Evolutionary conservation across 345 rosid species (phyloP).

Genomic region (Viola odorata): DNA sequence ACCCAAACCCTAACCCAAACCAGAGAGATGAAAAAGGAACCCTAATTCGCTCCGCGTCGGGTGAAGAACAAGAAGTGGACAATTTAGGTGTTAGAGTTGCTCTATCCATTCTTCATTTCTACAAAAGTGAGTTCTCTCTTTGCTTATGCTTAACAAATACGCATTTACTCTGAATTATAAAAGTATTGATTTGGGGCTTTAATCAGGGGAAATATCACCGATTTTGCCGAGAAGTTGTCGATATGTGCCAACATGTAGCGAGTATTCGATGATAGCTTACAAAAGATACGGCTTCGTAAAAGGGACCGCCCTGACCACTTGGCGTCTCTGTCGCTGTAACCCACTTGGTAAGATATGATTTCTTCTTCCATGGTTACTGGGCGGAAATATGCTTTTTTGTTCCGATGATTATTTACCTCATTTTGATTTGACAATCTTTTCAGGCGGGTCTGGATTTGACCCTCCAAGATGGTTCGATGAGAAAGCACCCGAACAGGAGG

Average conservation of each 20-base stretch:
- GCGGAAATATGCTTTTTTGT: not conserved
- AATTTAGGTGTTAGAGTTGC: slow-evolving; percentile 78
- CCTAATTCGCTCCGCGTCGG: slow-evolving; percentile 22
- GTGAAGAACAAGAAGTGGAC: slow-evolving; percentile 38
- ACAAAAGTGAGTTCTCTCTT: slow-evolving; percentile 48
- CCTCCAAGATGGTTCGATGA: slow-evolving; percentile 91
- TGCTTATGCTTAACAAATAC: not conserved
- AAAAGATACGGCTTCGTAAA: slow-evolving; percentile 74
- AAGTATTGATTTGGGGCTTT: not conserved
- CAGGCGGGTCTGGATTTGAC: slow-evolving; percentile 83
- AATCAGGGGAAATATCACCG: slow-evolving; percentile 85
- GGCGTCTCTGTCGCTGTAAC: slow-evolving; percentile 94
- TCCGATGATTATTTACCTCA: not conserved
- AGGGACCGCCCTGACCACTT: slow-evolving; percentile 64
- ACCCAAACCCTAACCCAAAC: slow-evolving; percentile 25
- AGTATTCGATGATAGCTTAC: slow-evolving; percentile 90
- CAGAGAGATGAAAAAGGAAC: slow-evolving; percentile 38
- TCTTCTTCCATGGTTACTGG: not conserved
- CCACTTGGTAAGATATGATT: slow-evolving; percentile 58
- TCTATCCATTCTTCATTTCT: slow-evolving; percentile 61
- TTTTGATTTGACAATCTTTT: not conserved
- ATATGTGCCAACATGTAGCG: slow-evolving; percentile 82
- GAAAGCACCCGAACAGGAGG: slow-evolving; percentile 35
- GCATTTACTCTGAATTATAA: not conserved
- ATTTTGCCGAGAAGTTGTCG: slow-evolving; percentile 71